phyloP scores from a whole-genome alignment of 371 early-diverging fungal genomes.

The Haplosporangium sp. region DNA sequence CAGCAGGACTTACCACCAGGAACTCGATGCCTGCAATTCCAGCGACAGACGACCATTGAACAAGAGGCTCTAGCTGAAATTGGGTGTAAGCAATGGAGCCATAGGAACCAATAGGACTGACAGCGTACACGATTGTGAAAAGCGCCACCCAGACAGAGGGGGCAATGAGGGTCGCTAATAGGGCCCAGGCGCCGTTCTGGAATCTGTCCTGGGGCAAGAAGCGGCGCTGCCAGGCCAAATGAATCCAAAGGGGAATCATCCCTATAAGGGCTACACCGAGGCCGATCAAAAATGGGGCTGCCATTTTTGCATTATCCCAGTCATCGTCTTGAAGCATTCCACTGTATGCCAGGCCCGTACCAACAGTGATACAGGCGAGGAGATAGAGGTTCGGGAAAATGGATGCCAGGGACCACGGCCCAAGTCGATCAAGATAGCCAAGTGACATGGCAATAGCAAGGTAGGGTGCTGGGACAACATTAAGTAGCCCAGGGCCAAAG shows the following conservation, averaged over 20 bases:
- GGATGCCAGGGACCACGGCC: conserved; percentile 39
- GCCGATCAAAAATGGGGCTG: conserved; percentile 28
- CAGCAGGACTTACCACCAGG: conserved; percentile 25
- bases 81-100: conserved; percentile 48
- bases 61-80: conserved; percentile 43
- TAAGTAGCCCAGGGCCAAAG: conserved; percentile 47
- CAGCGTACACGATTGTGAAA: conserved; percentile 39
- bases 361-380: conserved; percentile 32
- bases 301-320: conserved; percentile 31
- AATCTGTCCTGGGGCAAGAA: conserved; percentile 35
- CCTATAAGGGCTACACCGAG: conserved; percentile 13
- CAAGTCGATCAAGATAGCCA: conserved; percentile 36
- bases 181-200: conserved; percentile 33
- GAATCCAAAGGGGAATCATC: conserved; percentile 33
- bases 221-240: conserved; percentile 45
- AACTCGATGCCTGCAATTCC: conserved; percentile 52
- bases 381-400: conserved; percentile 46
- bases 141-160: conserved; percentile 45
- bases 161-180: conserved; percentile 35
- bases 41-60: conserved; percentile 51
- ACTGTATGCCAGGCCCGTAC: conserved; percentile 38
- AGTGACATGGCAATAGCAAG: conserved; percentile 42
- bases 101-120: conserved; percentile 51
- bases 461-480: conserved; percentile 32
- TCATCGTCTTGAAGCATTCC: conserved; percentile 44